Evolutionary conservation across 148 eudicot species (phyloP).

Genomic region (Heliamphora exappendiculata): DNA sequence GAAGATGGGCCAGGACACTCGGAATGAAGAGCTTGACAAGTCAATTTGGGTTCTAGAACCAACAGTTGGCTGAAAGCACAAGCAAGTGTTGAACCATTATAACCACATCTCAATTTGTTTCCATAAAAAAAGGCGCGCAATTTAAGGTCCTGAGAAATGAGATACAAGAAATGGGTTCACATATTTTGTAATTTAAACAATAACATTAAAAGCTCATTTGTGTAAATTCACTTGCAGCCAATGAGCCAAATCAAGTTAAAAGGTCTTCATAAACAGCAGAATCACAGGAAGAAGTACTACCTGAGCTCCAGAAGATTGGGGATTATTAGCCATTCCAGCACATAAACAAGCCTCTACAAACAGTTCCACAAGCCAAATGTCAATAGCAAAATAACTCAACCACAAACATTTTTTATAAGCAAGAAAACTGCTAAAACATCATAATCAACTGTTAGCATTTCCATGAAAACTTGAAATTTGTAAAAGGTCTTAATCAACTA

Average conservation of each 20-base stretch:
- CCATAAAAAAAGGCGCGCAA: too few relatives aligned
- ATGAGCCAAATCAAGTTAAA: neutral
- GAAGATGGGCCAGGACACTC: neutral
- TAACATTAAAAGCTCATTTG: neutral
- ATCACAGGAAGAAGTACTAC: conserved; percentile 20
- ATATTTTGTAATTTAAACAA: neutral
- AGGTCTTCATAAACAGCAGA: neutral
- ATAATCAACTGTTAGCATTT: neutral
- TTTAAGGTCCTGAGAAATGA: neutral
- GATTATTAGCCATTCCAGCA: conserved; percentile 48
- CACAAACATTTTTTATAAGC: neutral
- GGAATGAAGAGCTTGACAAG: neutral
- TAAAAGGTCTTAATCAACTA: too few relatives aligned
- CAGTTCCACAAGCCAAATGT: conserved; percentile 5
- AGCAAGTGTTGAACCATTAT: neutral
- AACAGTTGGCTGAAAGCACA: neutral
- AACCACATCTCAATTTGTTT: neutral
- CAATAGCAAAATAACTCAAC: neutral
- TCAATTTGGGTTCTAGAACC: neutral
- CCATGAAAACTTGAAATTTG: too few relatives aligned
- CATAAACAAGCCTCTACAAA: conserved; percentile 15
- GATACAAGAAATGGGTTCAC: neutral
- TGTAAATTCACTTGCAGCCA: neutral
- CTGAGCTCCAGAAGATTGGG: conserved; percentile 57
- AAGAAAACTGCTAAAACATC: neutral